phyloP scores from a whole-genome alignment of 768 basidiomycete genomes.

The Boletales sp. region DNA sequence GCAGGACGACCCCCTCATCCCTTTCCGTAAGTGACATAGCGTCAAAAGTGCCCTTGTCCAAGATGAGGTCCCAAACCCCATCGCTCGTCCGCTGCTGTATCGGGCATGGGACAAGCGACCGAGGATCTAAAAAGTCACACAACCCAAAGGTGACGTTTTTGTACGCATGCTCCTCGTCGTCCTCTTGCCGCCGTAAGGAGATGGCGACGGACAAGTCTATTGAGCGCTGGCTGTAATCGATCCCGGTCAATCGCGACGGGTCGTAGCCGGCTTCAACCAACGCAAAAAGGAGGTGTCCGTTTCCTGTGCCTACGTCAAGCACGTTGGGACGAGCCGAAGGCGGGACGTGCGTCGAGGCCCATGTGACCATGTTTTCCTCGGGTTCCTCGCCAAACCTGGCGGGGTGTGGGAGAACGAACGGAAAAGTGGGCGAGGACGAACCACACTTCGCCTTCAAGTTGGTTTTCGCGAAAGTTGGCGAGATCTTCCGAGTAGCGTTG shows the following conservation, averaged over 20 bases:
- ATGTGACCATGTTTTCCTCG: conserved; percentile 76
- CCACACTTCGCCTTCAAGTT: conserved; percentile 87
- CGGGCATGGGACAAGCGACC: conserved; percentile 35
- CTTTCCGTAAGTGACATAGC: conserved; percentile 73
- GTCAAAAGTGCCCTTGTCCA: conserved; percentile 90
- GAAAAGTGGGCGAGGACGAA: conserved; percentile 27
- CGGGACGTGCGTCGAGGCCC: conserved; percentile 57
- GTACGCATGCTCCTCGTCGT: background rate
- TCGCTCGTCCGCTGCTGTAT: conserved; percentile 2
- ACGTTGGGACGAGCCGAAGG: conserved; percentile 44
- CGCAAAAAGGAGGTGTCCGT: conserved; percentile 72
- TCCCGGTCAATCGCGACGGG: conserved; percentile 48
- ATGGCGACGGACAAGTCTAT: conserved; percentile 60
- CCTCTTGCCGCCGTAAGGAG: conserved; percentile 38
- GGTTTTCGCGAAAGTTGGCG: conserved; percentile 67
- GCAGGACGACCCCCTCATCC: conserved; percentile 53
- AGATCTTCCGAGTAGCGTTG: conserved; percentile 69
- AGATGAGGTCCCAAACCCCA: conserved; percentile 61
- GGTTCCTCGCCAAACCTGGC: conserved; percentile 77
- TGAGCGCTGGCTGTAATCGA: conserved; percentile 77
- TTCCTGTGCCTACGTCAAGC: conserved; percentile 79
- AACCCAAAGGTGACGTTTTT: conserved; percentile 45
- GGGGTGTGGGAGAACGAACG: background rate
- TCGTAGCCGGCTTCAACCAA: conserved; percentile 66
- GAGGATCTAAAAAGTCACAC: conserved; percentile 64